Conservation (phyloP, 345 rosid species). For the Cardiospermum halicacabum region DNA sequence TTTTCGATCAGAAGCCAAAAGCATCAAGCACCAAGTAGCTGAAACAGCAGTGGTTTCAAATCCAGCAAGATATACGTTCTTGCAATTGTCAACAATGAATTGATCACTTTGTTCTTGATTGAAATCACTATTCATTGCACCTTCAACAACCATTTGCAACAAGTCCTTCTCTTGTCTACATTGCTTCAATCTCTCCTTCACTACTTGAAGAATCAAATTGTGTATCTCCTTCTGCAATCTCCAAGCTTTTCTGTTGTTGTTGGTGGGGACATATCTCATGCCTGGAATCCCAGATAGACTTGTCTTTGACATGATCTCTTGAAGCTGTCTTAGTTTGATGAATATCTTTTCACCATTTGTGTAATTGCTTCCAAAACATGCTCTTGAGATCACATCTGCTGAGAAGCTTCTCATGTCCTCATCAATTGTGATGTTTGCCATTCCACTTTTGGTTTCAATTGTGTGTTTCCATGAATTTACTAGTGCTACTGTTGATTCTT, state of each 20-base stretch:
- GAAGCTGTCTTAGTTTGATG: slow-evolving; percentile 31
- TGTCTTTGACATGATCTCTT: slow-evolving; percentile 32
- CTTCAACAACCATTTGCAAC: slow-evolving; percentile 31
- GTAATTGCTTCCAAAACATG: background rate
- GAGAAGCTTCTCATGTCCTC: background rate
- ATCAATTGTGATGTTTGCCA: slow-evolving; percentile 31
- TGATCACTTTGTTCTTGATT: slow-evolving; percentile 17
- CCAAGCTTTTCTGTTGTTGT: slow-evolving; percentile 32
- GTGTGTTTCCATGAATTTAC: slow-evolving; percentile 32
- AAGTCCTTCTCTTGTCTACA: slow-evolving; percentile 25
- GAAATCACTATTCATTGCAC: slow-evolving; percentile 23
- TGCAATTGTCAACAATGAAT: slow-evolving; percentile 47
- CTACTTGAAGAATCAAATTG: slow-evolving; percentile 24
- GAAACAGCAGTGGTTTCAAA: slow-evolving; percentile 40
- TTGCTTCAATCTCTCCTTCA: slow-evolving; percentile 20
- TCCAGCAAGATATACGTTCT: slow-evolving; percentile 45
- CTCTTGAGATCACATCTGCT: background rate
- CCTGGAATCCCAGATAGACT: slow-evolving; percentile 31
- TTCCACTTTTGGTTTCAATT: slow-evolving; percentile 26
- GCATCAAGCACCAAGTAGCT: slow-evolving; percentile 42
- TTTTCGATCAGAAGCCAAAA: slow-evolving; percentile 38
- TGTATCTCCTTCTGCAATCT: slow-evolving; percentile 34
- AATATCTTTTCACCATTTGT: slow-evolving; percentile 22
- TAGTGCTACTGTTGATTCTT: slow-evolving; percentile 24
- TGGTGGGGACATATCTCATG: slow-evolving; percentile 32